Conservation (phyloP, 345 rosid genomes). For the Isatis tinctoria region DNA sequence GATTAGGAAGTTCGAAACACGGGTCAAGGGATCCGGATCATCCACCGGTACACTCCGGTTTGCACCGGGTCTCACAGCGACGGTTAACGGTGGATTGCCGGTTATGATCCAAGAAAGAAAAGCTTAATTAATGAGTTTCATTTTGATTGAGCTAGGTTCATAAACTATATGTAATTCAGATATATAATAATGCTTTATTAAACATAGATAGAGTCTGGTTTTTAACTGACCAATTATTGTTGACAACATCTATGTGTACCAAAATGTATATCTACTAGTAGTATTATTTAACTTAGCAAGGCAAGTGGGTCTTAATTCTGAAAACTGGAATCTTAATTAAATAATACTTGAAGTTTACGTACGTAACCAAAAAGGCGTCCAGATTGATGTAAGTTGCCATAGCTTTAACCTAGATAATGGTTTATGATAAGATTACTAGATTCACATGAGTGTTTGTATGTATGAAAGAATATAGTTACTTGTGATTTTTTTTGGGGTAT, state of each 20-base stretch:
- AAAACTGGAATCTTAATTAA: neutral
- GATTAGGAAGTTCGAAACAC: slow-evolving; percentile 37
- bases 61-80: slow-evolving; percentile 75
- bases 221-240: slow-evolving; percentile 19
- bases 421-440: neutral
- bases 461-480: neutral
- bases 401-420: neutral
- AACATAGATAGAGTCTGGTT: slow-evolving; percentile 16
- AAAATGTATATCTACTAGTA: neutral
- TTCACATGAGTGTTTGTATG: neutral
- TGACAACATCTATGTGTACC: slow-evolving; percentile 22
- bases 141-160: neutral
- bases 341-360: neutral
- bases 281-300: neutral
- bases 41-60: slow-evolving; percentile 34
- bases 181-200: neutral
- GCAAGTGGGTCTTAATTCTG: slow-evolving; percentile 11
- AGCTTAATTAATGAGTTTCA: neutral
- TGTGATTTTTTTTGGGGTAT: too few species aligned
- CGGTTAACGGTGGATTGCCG: slow-evolving; percentile 73
- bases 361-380: neutral
- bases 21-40: slow-evolving; percentile 1
- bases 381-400: neutral
- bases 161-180: neutral
- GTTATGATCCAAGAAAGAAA: slow-evolving; percentile 40